These are phyloP conservation scores for Solanum ossicruentum DNA, from an alignment of 257 asterid genomes.

Conservation along the genomic window DNA sequence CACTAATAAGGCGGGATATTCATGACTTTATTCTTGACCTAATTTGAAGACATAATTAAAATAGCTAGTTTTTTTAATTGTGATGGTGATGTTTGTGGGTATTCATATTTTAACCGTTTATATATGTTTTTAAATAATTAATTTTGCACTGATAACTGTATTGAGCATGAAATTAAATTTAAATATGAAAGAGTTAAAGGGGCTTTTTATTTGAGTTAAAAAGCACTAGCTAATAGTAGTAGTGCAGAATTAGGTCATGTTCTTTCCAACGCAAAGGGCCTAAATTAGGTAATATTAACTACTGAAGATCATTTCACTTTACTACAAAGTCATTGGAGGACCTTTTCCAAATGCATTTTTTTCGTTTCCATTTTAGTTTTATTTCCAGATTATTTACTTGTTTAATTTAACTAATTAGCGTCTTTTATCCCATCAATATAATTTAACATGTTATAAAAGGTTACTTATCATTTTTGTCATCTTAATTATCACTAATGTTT, in stretches of 20 bases:
- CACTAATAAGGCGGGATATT: not conserved
- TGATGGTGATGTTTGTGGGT: slow-evolving; percentile 2
- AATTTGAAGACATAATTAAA: slow-evolving; percentile 22
- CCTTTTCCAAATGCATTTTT: not conserved
- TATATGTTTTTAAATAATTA: not conserved
- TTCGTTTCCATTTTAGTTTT: not conserved
- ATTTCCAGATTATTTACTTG: not conserved
- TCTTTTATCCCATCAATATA: not conserved
- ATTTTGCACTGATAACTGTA: not conserved
- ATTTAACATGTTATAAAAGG: not conserved
- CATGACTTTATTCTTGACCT: slow-evolving; percentile 23
- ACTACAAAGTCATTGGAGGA: not conserved
- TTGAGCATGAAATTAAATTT: not conserved
- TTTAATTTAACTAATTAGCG: not conserved
- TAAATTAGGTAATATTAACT: not conserved
- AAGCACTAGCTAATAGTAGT: slow-evolving; percentile 23
- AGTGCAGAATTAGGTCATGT: slow-evolving; percentile 39
- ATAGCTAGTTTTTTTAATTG: not conserved
- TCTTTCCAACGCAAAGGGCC: not conserved
- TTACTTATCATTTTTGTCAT: not conserved
- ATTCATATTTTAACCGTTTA: not conserved
- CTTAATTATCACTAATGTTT: not conserved
- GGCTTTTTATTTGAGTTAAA: slow-evolving; percentile 4
- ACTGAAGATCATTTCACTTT: not conserved
- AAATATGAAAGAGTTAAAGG: not conserved